These are phyloP conservation scores for Crithidia fasciculata DNA, from an alignment of 208 protist species.

Conservation along the genomic window DNA sequence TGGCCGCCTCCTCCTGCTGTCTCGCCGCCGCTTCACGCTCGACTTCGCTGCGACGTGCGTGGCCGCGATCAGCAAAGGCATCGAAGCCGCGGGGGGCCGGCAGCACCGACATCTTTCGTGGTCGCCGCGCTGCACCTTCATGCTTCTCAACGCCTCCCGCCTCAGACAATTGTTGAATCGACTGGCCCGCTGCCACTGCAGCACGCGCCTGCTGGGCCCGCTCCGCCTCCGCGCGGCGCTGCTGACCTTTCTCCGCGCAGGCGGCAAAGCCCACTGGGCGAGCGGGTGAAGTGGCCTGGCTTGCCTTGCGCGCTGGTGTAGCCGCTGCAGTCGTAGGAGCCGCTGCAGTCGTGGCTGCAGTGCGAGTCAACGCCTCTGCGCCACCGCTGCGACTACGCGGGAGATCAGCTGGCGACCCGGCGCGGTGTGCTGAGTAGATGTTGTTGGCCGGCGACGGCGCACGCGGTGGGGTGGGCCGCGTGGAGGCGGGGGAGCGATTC, in stretches of 20 bases:
- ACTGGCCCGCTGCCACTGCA: constrained; percentile 14
- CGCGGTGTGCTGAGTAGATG: constrained; percentile 3
- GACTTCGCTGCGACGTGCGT: constrained; percentile 17
- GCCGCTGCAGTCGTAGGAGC: no score
- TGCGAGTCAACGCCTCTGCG: background rate
- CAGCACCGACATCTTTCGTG: constrained; percentile 27
- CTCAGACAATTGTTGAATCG: background rate
- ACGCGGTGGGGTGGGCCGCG: background rate
- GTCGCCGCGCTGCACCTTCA: background rate
- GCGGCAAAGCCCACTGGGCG: constrained; percentile 39
- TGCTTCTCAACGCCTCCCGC: background rate
- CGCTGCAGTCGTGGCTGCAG: background rate
- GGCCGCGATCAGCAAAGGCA: constrained; percentile 23
- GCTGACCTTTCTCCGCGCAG: constrained; percentile 43
- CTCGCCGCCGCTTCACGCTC: constrained; percentile 22
- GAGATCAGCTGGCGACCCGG: background rate
- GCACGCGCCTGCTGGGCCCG: constrained; percentile 19
- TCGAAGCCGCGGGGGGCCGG: constrained; percentile 25
- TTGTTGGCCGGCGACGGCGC: background rate
- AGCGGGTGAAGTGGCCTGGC: background rate
- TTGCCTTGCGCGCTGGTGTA: background rate
- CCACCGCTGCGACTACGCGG: no score
- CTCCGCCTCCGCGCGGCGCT: constrained; percentile 35
- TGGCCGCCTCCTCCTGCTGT: constrained; percentile 10
- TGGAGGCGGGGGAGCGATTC: background rate